phyloP scores from a whole-genome alignment of 805 yeast species.

The Metschnikowia vanudenii region DNA sequence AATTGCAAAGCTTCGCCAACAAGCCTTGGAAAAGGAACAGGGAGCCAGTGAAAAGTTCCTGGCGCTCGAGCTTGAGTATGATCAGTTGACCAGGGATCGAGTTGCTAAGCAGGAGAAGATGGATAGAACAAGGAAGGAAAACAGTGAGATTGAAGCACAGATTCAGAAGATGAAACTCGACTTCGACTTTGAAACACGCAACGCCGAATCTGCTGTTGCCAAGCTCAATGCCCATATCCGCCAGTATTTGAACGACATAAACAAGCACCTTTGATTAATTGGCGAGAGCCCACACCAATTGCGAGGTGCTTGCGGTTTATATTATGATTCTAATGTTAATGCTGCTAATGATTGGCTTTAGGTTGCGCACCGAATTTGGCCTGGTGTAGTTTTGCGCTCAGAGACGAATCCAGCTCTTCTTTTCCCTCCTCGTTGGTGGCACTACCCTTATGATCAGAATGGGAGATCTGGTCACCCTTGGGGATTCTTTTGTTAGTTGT shows the following conservation, averaged over 20 bases:
- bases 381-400: not conserved
- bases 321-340: not conserved
- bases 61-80: constrained; percentile 45
- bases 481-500: constrained; percentile 19
- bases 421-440: not conserved
- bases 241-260: constrained; percentile 52
- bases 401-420: constrained; percentile 1
- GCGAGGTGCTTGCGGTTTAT: not conserved
- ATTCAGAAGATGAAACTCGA: constrained; percentile 38
- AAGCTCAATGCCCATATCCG: constrained; percentile 54
- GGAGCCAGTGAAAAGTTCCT: constrained; percentile 42
- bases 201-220: constrained; percentile 52
- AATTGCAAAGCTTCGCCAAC: constrained; percentile 41
- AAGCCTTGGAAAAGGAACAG: constrained; percentile 45
- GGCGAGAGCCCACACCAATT: no score
- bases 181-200: constrained; percentile 52
- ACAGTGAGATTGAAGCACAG: constrained; percentile 43
- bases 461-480: constrained; percentile 11
- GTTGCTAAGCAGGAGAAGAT: constrained; percentile 49
- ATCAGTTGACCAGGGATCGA: constrained; percentile 48
- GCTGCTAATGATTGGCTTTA: not conserved
- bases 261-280: constrained; percentile 20
- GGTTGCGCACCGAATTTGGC: not conserved
- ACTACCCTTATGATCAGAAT: constrained; percentile 3
- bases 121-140: constrained; percentile 46